Base-by-base conservation (phyloP, 345 rosid genomes). In the Melaleuca alternifolia region DNA sequence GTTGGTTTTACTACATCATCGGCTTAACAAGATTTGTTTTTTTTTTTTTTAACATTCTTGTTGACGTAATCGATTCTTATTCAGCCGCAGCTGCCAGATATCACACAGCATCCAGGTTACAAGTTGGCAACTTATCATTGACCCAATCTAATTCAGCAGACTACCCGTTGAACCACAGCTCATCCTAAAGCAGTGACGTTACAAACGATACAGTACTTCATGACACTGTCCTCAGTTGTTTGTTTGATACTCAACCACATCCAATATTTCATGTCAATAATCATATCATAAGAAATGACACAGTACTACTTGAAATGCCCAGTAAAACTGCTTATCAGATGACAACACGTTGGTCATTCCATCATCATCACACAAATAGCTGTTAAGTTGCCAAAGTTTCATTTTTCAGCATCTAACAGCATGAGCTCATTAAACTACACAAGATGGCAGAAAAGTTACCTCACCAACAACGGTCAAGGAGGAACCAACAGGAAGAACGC, bases 401-500 rank as follows among this genome's bases (percentile, higher is more conserved):
- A 71, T 18, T 41, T 85, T 21, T 41, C 50, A 71, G 54, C 50
- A 7, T 84, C 41, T 77, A 56, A 62, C 30, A 56, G 57, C 24
- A 81, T 6, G 41, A 4, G 65, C 33, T 24, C 44, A 86, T 71
- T 21, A 59, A 48, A 82, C 50, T 53, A 65, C 48, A 44, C 53
- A 21, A 54, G 48, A 51, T 59, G 77, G 33, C 89, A 18, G 54
- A 85, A 76, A 41, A 81, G 89, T 82, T 93, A 96, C 99, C 99
- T 97, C 99, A 18, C 99, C 99, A 88, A 96, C 98, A 87, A 94
- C 93, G n/a, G 98, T 97, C 89, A 97, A 90, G 51, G 98, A 94
- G 85, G 98, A 92, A 83, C 99, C 98, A 84, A 95, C 93, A 16
- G 99, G 99, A 87, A 97, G 99, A 83, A 97, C 95, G 44, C 98